Evolutionary conservation across 169 alveolate species (phyloP), one percentile per base, ranked within the genome.

Genomic region (Plasmodium fragile): DNA sequence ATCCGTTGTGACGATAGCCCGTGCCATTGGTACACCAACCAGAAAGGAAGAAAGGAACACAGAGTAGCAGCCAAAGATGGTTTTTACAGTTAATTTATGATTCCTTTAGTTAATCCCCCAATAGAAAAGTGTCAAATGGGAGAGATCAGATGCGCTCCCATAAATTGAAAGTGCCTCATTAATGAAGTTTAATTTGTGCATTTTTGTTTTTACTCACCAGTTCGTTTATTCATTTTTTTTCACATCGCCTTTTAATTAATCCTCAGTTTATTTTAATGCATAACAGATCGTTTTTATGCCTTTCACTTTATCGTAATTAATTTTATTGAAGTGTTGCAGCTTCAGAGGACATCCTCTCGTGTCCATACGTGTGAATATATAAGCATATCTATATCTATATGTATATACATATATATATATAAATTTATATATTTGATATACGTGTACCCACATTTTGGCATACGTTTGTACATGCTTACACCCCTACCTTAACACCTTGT

Each of bases 381-480:
- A 45, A 13, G 18, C 55, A 45, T 11, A 45, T 5, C 55, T 11
- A 45, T 45, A 45, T 7, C 0, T 41, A 39, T 2, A 39, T 4
- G 5, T 2, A 39, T 8, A 10, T 43, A 43, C 8, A 43, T 43
- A 43, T 43, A 43, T 43, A 43, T 43, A 43, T 43, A 43, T 10
- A 43, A 0, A 43, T 43, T 8, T 43, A 43, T 43, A 43, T 43
- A 43, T 43, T 43, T 7, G 16, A 8, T 10, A 45, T 10, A 45
- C 16, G 55, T 8, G 18, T 65, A 75, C 30, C 69, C 25, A 30
- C 49, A 75, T 34, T 36, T n/a, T 16, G 55, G 70, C n/a, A 83
- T 83, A 83, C 75, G 75, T 83, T 18, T 52, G 55, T 83, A 70
- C 82, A 83, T 83, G 16, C 77, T 70, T 13, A 43, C n/a, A 22